These are phyloP conservation scores for Monilinia laxa DNA, from an alignment of 2,329 filamentous ascomycete species.

Conservation along the genomic window DNA sequence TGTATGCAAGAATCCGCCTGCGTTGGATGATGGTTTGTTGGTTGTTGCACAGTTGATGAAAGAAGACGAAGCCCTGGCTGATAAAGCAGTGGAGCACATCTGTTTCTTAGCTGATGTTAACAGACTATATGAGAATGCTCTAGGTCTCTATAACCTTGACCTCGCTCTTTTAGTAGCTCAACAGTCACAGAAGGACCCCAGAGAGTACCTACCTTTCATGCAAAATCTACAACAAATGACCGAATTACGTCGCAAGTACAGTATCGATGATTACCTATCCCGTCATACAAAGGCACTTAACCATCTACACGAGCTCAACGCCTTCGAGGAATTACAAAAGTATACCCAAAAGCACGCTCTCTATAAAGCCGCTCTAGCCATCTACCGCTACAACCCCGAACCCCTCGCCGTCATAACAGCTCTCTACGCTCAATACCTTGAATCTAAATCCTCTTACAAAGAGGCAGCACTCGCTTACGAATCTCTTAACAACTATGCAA, in stretches of 20 bases:
- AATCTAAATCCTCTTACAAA: constrained; percentile 71
- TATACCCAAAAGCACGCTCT: constrained; percentile 80
- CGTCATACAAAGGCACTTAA: constrained; percentile 73
- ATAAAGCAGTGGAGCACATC: constrained; percentile 91
- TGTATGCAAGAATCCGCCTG: constrained; percentile 89
- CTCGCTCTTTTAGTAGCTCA: constrained; percentile 89
- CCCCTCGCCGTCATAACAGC: constrained; percentile 68
- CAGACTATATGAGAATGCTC: constrained; percentile 82
- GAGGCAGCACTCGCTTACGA: constrained; percentile 92
- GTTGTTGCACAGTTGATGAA: constrained; percentile 74
- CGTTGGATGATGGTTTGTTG: constrained; percentile 77
- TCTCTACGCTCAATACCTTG: constrained; percentile 77
- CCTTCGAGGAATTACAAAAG: constrained; percentile 72
- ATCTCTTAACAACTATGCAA: constrained; percentile 70
- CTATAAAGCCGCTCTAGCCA: constrained; percentile 71
- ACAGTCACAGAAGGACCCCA: constrained; percentile 90
- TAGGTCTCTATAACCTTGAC: constrained; percentile 89
- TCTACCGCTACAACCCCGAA: constrained; percentile 78
- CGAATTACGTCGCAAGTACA: constrained; percentile 69
- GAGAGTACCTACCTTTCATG: constrained; percentile 93
- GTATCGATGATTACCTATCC: constrained; percentile 84
- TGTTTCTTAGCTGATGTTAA: constrained; percentile 96
- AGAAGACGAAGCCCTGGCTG: constrained; percentile 69
- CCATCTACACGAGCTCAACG: constrained; percentile 71
- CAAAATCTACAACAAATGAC: constrained; percentile 78